Conservation (phyloP, 2,329 filamentous ascomycete genomes). For the Aaosphaeria arxii region DNA sequence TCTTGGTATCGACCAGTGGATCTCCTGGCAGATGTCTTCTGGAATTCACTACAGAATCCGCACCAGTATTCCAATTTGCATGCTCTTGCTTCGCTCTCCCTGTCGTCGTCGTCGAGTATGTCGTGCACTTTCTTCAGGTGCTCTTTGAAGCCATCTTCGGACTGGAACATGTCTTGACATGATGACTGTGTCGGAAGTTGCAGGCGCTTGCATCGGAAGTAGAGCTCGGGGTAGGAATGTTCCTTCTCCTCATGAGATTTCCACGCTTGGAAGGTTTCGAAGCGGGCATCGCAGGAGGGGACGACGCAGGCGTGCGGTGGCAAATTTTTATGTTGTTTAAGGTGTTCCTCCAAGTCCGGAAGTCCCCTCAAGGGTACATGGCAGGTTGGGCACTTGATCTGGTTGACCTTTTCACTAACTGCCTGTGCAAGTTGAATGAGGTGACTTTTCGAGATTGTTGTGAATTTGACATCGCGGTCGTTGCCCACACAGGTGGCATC, state of each 20-base stretch:
- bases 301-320: constrained; percentile 78
- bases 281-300: constrained; percentile 63
- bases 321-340: constrained; percentile 69
- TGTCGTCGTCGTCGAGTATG: constrained; percentile 46
- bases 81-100: constrained; percentile 62
- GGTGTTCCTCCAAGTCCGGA: constrained; percentile 67
- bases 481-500: too few species aligned
- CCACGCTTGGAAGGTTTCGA: constrained; percentile 95
- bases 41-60: constrained; percentile 65
- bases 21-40: too few species aligned
- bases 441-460: too few species aligned
- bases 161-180: constrained; percentile 61
- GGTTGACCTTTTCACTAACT: too few species aligned
- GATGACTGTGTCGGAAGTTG: not conserved
- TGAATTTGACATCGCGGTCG: too few species aligned
- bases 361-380: constrained; percentile 21
- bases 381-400: constrained; percentile 18
- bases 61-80: constrained; percentile 76
- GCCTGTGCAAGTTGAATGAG: too few species aligned
- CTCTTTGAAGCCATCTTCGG: constrained; percentile 56
- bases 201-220: constrained; percentile 58
- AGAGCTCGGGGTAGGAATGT: constrained; percentile 69
- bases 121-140: constrained; percentile 59
- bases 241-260: constrained; percentile 84
- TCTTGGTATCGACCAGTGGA: too few species aligned